These are phyloP conservation scores for Diaporthe sp. DNA, from an alignment of 2,329 filamentous ascomycete species.

Conservation along the genomic window DNA sequence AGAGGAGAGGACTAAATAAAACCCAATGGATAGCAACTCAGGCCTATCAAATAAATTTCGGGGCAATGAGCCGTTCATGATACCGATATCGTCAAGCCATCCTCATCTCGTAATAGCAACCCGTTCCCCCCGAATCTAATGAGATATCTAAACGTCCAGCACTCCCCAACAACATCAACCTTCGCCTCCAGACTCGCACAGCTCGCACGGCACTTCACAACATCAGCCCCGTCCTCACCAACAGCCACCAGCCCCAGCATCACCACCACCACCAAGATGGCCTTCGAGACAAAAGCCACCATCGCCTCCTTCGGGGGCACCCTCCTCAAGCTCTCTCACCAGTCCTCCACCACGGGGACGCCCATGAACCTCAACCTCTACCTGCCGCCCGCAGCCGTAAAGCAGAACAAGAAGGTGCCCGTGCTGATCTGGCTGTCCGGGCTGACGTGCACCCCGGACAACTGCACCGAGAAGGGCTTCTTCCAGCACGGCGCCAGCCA, in stretches of 20 bases:
- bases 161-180: slow-evolving; percentile 18
- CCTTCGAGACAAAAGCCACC: slow-evolving; percentile 89
- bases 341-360: slow-evolving; percentile 82
- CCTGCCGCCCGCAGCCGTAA: slow-evolving; percentile 79
- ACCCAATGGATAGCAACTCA: slow-evolving; percentile 4
- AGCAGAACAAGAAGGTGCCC: slow-evolving; percentile 75
- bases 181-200: slow-evolving; percentile 36
- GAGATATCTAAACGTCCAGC: slow-evolving; percentile 37
- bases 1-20: slow-evolving; percentile 13
- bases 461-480: slow-evolving; percentile 87
- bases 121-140: not conserved
- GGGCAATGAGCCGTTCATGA: slow-evolving; percentile 13
- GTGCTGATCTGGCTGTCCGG: slow-evolving; percentile 95
- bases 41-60: not conserved
- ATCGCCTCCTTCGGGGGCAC: slow-evolving; percentile 95
- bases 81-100: slow-evolving; percentile 23
- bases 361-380: slow-evolving; percentile 96
- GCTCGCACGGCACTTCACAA: slow-evolving; percentile 36
- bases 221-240: slow-evolving; percentile 12
- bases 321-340: slow-evolving; percentile 93
- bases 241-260: slow-evolving; percentile 12
- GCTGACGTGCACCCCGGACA: slow-evolving; percentile 94
- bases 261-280: slow-evolving; percentile 67
- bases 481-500: slow-evolving; percentile 86
- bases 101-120: slow-evolving; percentile 12